Evolutionary conservation across 441 rosid genomes (phyloP).

Genomic region (Populus tomentosa): DNA sequence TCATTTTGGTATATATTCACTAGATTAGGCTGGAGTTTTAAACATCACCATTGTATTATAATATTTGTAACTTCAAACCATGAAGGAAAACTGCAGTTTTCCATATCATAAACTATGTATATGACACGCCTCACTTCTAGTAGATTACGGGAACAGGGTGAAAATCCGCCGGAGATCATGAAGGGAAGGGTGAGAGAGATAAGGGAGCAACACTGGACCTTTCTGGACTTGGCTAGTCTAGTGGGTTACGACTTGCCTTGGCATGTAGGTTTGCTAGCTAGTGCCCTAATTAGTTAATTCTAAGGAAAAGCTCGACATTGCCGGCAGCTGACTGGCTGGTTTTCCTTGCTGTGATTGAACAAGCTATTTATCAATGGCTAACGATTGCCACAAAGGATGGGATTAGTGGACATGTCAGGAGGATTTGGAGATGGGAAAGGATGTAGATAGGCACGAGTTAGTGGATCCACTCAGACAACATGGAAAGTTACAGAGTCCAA

Average conservation of each 20-base stretch:
- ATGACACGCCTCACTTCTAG: not conserved
- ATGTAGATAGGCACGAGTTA: constrained; percentile 32
- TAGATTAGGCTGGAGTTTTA: too few species aligned
- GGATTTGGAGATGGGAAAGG: constrained; percentile 21
- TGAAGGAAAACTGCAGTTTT: not conserved
- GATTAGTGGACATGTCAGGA: constrained; percentile 33
- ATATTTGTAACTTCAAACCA: not conserved
- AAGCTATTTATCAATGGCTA: not conserved
- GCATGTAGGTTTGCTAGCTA: not conserved
- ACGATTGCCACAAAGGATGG: not conserved
- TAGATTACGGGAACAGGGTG: constrained; percentile 17
- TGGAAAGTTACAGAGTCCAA: constrained; percentile 27
- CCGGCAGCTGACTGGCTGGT: not conserved
- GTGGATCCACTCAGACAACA: constrained; percentile 37
- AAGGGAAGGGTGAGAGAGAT: not conserved
- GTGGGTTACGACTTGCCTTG: not conserved
- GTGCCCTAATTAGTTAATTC: not conserved
- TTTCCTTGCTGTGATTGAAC: not conserved
- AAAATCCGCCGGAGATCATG: constrained; percentile 8
- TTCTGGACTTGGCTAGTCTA: not conserved
- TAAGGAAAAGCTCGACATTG: not conserved
- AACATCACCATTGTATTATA: too few species aligned
- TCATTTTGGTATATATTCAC: too few species aligned
- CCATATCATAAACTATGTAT: not conserved
- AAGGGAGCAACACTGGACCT: not conserved